Evolutionary conservation across 2,329 filamentous ascomycete genomes (phyloP), one percentile per base, ranked within the genome.

Genomic region (Plenodomus lindquistii): DNA sequence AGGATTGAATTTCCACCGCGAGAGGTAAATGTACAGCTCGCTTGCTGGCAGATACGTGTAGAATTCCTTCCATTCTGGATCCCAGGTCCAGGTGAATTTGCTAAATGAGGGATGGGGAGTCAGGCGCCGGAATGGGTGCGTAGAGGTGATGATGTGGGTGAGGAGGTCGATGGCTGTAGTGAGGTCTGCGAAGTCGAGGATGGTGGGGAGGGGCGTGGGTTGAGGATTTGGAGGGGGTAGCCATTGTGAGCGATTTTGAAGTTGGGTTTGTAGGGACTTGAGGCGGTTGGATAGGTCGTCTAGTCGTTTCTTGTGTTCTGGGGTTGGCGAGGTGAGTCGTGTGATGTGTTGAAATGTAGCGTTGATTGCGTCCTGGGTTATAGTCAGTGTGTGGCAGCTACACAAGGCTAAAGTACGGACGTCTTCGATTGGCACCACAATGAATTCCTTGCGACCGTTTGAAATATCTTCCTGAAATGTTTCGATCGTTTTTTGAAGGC

Each of bases 1-100:
- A 22, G 47, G 40, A 37, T 53, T 48, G 19, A 45, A 40, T 15
- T 31, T 46, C 55, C 54, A 61, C 10, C 31, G 37, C 20, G 57
- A 55, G 11, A 59, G 46, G 39, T 46, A 59, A 0, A 59, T 29
- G 13, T 40, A 59, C 7, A 29, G 36, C 4, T 46, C 20, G 27
- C 40, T 34, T n/a, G 44, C 20, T 1, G 44, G 42, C 11, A 57
- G 20, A 16, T 43, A 37, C 16, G 53, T 56, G 35, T 50, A 53
- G 36, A 57, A 57, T 35, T 59, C 52, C 31, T 50, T 48, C 54
- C 54, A 57, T 7, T 18, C 37, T 2, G 47, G 44, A 31, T 59
- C 54, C 57, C 57, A 59, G 9, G 16, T 38, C 54, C 54, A 59
- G 5, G 45, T 20, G 18, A 50, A 49, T 7, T 42, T 39, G 11